phyloP scores from a whole-genome alignment of 2,329 filamentous ascomycete species.

The Exophiala aquamarina region DNA sequence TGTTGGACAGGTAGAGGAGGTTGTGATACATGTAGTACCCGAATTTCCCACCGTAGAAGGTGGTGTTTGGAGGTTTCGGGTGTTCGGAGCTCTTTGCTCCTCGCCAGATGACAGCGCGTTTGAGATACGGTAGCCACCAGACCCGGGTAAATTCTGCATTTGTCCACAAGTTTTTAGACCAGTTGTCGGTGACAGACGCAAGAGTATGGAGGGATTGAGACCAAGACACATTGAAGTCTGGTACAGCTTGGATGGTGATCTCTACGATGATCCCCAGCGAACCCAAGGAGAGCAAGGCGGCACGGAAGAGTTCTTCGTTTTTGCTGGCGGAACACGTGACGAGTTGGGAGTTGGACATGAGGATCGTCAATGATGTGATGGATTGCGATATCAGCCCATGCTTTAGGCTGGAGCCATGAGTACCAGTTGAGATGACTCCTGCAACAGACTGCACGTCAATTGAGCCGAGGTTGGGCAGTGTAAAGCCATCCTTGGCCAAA shows the following conservation, averaged over 20 bases:
- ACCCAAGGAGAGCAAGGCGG: slow-evolving; percentile 81
- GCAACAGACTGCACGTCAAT: slow-evolving; percentile 94
- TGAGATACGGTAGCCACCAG: slow-evolving; percentile 96
- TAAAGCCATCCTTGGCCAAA: slow-evolving; percentile 73
- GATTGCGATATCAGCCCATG: slow-evolving; percentile 85
- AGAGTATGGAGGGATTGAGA: slow-evolving; percentile 75
- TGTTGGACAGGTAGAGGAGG: slow-evolving; percentile 77
- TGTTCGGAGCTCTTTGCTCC: slow-evolving; percentile 74
- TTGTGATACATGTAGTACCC: slow-evolving; percentile 93
- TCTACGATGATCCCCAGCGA: slow-evolving; percentile 89
- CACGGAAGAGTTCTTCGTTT: slow-evolving; percentile 80
- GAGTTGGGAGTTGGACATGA: slow-evolving; percentile 75
- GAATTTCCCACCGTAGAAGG: slow-evolving; percentile 77
- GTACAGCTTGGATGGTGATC: slow-evolving; percentile 78
- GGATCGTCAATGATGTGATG: slow-evolving; percentile 72
- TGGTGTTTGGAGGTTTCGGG: slow-evolving; percentile 58
- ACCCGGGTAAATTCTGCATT: slow-evolving; percentile 85
- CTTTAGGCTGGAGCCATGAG: slow-evolving; percentile 80
- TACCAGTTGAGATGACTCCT: slow-evolving; percentile 88
- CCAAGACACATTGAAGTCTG: slow-evolving; percentile 84
- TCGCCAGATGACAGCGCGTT: slow-evolving; percentile 83
- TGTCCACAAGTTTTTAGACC: slow-evolving; percentile 76
- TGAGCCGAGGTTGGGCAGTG: slow-evolving; percentile 88
- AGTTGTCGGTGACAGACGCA: slow-evolving; percentile 65
- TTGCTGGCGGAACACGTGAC: slow-evolving; percentile 66